These are phyloP conservation scores for Pseudozyma hubeiensis DNA, from an alignment of 1,284 basidiomycete species.

Conservation along the genomic window DNA sequence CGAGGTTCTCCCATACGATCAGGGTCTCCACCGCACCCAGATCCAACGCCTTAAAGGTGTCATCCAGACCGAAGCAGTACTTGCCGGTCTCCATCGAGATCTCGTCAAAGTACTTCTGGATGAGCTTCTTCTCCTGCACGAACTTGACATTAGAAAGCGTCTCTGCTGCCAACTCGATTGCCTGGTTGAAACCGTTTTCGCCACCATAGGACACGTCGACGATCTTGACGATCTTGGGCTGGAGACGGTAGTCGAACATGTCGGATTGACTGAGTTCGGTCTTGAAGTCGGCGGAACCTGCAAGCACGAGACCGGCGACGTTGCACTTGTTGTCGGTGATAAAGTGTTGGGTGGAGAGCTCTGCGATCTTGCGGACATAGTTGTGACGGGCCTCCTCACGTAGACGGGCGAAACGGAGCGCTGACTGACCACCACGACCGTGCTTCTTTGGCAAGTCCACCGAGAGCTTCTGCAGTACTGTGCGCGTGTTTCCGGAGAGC, in stretches of 20 bases:
- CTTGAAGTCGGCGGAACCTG: slow-evolving; percentile 98
- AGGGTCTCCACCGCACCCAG: slow-evolving; percentile 96
- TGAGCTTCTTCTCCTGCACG: slow-evolving; percentile 90
- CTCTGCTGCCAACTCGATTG: slow-evolving; percentile 95
- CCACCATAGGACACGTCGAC: slow-evolving; percentile 98
- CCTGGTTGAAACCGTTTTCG: slow-evolving; percentile 99
- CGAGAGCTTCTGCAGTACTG: slow-evolving; percentile 96
- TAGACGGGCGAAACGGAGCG: slow-evolving; percentile 98
- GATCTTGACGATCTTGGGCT: slow-evolving; percentile 77
- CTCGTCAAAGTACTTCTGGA: slow-evolving; percentile 97
- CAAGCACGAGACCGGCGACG: slow-evolving; percentile 94
- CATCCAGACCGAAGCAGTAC: slow-evolving; percentile 98
- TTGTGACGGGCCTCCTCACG: slow-evolving; percentile 99
- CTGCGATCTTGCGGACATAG: slow-evolving; percentile 98
- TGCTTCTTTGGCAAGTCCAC: slow-evolving; percentile 99
- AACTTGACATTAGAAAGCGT: slow-evolving; percentile 98
- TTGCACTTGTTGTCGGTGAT: slow-evolving; percentile 99
- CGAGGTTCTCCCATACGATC: slow-evolving; percentile 93
- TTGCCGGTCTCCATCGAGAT: slow-evolving; percentile 97
- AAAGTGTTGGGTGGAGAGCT: slow-evolving; percentile 95
- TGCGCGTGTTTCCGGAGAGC: slow-evolving; percentile 95
- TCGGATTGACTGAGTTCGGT: slow-evolving; percentile 96
- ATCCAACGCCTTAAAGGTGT: slow-evolving; percentile 96
- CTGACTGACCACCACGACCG: slow-evolving; percentile 99
- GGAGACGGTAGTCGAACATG: slow-evolving; percentile 89